Base-by-base conservation (phyloP, 768 basidiomycete genomes). In the Kwoniella botswanensis region DNA sequence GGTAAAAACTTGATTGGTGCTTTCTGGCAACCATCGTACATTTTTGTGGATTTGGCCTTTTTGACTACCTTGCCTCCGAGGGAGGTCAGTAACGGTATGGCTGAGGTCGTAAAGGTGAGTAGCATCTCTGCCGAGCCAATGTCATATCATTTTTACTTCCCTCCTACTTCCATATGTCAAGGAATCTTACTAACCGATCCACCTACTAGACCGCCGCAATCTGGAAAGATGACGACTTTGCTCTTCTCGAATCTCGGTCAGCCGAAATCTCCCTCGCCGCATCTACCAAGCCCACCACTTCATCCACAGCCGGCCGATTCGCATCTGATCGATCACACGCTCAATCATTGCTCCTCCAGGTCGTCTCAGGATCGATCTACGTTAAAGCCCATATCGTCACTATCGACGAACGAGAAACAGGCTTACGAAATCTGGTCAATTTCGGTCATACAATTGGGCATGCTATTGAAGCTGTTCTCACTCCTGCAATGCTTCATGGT, bases 41-140 rank as follows among this genome's bases (percentile, higher is more conserved):
- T 98, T 81, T 99, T 99, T 85, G 96, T 98, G 74, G 97, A 99
- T 82, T 91, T 93, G 26, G 92, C 95, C 1, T 96, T 97, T 87
- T 88, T 99, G 67, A 93, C 94, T 79, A 94, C 93, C 1, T 89
- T 99, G 2, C 95, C 95, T 0, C 84, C 89, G 42, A 87, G 96
- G 65, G 97, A 98, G 83, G 93, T 98, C 72, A 92, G 93, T n/a
- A 98, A 98, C 79, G 96, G 97, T 46, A 96, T 99, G 92, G 96
- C 97, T 0, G 96, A 99, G 83, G 91, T 98, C 3, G 90, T 98
- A 81, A 99, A 99, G 89, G 94, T 93, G 67, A 70, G 86, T 83
- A 3, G 4, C 4, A 10, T 17, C 13, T 50, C 18, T 50, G 46
- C 0, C 2, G 1, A 35, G 0, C 1, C 6, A 35, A 6, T 35